A percentile compares a stretch with the other conserved stretches of the same genome.
phyloP scores from a whole-genome alignment of 2,329 filamentous ascomycete genomes.

The Aspergillus ibericus region DNA sequence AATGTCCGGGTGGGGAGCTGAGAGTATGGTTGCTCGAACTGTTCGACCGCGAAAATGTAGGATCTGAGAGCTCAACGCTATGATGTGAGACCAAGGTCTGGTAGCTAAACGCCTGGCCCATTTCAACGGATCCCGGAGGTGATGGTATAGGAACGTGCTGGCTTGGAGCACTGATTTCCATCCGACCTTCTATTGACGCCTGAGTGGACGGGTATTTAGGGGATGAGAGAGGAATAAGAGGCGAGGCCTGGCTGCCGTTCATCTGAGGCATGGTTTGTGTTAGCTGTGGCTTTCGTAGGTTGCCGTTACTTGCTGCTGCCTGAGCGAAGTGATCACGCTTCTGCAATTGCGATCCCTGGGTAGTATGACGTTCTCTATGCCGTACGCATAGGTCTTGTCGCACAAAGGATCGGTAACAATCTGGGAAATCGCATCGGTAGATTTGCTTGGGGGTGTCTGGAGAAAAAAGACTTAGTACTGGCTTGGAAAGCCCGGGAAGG shows the following conservation, averaged over 20 bases:
- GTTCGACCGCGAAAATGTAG: conserved; percentile 27
- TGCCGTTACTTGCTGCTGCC: conserved; percentile 21
- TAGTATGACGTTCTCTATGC: conserved; percentile 77
- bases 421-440: conserved; percentile 88
- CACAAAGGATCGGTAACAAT: conserved; percentile 87
- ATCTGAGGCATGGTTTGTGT: conserved; percentile 15
- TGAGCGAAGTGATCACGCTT: conserved; percentile 50
- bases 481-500: conserved; percentile 2
- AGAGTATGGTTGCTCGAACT: conserved; percentile 30
- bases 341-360: conserved; percentile 54
- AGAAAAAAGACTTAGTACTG: conserved; percentile 10
- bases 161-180: conserved; percentile 3
- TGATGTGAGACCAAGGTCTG: conserved; percentile 29
- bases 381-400: conserved; percentile 88
- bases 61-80: conserved; percentile 22
- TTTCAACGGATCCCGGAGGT: conserved; percentile 28
- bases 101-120: conserved; percentile 22
- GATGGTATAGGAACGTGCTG: conserved; percentile 27
- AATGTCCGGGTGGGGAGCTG: conserved; percentile 29
- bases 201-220: conserved; percentile 7
- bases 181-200: conserved; percentile 5
- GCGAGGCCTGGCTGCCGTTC: conserved; percentile 2
- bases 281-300: conserved; percentile 6
- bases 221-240: conserved; percentile 14
- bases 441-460: conserved; percentile 90